Evolutionary conservation across 1,284 basidiomycete genomes (phyloP), one percentile per base, ranked within the genome.

Genomic region (Papiliotrema terrestris): DNA sequence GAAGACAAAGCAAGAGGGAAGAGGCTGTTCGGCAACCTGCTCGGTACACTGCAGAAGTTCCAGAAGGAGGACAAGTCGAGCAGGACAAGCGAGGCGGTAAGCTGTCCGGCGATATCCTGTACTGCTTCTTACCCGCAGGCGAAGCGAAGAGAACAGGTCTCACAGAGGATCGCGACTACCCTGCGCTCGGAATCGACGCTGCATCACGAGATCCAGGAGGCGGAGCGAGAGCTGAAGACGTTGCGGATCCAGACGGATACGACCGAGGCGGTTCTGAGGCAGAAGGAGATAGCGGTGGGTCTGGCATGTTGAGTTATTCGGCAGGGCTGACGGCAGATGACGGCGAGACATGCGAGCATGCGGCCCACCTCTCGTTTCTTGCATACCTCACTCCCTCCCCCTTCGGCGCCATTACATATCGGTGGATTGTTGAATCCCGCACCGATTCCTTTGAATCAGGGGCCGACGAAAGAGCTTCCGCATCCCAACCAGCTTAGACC

Each of bases 41-140:
- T 77, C 37, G 74, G 74, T 6, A 75, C 73, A n/a, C 59, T 77
- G 47, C 68, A 72, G 47, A 65, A 71, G 56, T 77, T 77, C 57
- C 66, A 74, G 60, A 75, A 72, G 45, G 75, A 77, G 20, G 74
- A 76, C 58, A 74, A 71, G 62, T 62, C 58, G 17, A 60, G 58
- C 29, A 57, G 69, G 22, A 63, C 56, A 22, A 72, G 67, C 49
- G 71, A 71, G 49, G 72, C 72, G 45, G 75, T 75, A 48, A 60
- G 74, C n/a, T 29, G 23, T 45, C 20, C 20, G 37, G 5, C 19
- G 32, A 38, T 46, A 55, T 48, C 32, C 25, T 48, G 47, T 46
- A 11, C 44, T 20, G 15, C 23, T n/a, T 8, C 17, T 26, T 23
- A 35, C 9, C 11, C 17, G 6, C 51, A 74, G 72, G 73, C 68